A percentile compares a stretch with the other conserved stretches of the same genome.
phyloP scores from a whole-genome alignment of 768 basidiomycete genomes.

The Dioszegia aurantiaca region DNA sequence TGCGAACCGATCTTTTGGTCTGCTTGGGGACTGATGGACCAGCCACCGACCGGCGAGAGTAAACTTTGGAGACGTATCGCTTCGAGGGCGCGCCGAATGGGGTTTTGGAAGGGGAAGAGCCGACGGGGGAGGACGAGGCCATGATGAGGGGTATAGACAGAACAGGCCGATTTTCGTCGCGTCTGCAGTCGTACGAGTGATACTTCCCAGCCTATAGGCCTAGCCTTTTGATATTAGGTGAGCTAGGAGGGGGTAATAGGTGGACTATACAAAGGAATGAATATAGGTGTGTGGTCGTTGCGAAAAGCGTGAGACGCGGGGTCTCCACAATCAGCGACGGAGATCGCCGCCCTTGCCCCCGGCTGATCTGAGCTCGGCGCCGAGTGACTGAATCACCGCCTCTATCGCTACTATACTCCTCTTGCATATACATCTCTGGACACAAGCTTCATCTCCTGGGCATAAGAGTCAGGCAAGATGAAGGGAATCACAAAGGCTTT shows the following conservation, averaged over 20 bases:
- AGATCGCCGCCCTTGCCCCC: slow-evolving; percentile 8
- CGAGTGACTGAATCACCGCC: neutral
- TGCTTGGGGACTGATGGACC: neutral
- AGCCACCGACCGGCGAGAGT: neutral
- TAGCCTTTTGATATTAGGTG: no score
- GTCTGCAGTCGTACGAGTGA: neutral
- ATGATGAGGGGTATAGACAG: neutral
- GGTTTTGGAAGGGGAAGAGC: slow-evolving; percentile 3
- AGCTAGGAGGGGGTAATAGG: no score
- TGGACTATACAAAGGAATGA: no score
- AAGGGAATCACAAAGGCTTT: slow-evolving; percentile 79
- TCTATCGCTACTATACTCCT: neutral
- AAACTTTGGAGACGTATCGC: slow-evolving; percentile 5
- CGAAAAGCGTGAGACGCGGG: neutral
- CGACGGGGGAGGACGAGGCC: neutral
- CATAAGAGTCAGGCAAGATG: slow-evolving; percentile 56
- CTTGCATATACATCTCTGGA: neutral
- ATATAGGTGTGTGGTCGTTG: neutral
- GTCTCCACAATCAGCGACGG: neutral
- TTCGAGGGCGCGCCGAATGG: neutral
- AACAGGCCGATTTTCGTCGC: no score
- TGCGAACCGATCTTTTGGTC: neutral
- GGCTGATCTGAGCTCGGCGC: slow-evolving; percentile 5
- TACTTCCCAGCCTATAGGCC: no score
- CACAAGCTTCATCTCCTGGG: no score